Evolutionary conservation across 306 rosid species (phyloP).

Genomic region (Alnus rubra): DNA sequence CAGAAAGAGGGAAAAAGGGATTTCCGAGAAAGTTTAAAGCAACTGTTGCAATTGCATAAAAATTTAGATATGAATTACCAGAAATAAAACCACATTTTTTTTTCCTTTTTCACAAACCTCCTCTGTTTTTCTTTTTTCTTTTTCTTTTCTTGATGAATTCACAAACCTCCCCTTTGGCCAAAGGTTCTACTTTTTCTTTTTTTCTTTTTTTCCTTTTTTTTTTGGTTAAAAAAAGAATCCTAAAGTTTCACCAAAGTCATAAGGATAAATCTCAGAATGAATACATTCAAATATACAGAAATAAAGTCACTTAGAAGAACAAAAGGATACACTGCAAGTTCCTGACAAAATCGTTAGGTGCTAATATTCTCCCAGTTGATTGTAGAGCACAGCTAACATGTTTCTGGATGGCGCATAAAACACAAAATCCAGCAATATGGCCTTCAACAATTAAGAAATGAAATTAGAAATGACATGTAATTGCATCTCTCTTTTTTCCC

Average conservation of each 20-base stretch:
- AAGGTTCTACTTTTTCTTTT: neutral
- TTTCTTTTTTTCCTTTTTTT: too few relatives aligned
- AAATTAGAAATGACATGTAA: constrained; percentile 26
- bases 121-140: neutral
- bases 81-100: neutral
- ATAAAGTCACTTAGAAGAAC: constrained; percentile 10
- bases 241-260: neutral
- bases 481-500: neutral
- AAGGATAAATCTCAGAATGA: neutral
- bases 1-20: neutral
- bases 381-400: constrained; percentile 93
- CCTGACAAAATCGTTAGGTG: constrained; percentile 71
- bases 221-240: neutral
- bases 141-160: neutral
- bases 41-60: neutral
- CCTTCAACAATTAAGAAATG: constrained; percentile 49
- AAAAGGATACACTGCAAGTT: constrained; percentile 88
- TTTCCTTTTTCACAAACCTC: constrained; percentile 3
- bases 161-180: neutral
- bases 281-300: neutral
- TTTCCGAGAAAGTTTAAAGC: neutral
- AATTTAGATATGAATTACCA: neutral
- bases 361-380: constrained; percentile 74
- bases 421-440: constrained; percentile 90
- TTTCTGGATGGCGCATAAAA: constrained; percentile 91